Base-by-base conservation (phyloP, 2,329 filamentous ascomycete species). In the Diaporthe velutina region DNA sequence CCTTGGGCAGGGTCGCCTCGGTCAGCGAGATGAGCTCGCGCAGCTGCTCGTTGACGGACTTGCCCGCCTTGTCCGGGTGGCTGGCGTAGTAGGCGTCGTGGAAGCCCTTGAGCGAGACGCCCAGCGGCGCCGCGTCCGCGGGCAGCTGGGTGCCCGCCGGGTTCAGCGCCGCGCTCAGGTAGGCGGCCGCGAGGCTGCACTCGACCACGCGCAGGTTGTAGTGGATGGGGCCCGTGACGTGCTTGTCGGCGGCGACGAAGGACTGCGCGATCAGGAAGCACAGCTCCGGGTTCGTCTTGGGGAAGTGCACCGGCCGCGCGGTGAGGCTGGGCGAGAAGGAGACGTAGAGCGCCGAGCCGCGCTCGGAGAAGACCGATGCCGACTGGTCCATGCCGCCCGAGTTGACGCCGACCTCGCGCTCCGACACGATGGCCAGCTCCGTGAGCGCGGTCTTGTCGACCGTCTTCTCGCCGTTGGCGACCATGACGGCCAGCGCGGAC, bases 361-460 rank as follows among this genome's bases (percentile, higher is more conserved):
- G 92, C 80, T 95, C 90, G 0, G 95, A 96, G 84, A 99, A 97
- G 77, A 99, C 96, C 0, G 96, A 98, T 45, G 97, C 97, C 19
- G 95, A 93, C 86, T 99, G 97, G 81, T 99, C 97, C 97, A 99
- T 98, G 73, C 96, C 97, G 83, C 97, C 97, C 7, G 95, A 97
- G 85, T 98, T 98, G 79, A 99, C 97, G 70, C 97, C 97, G 5
- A 98, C 97, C 22, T 94, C 93, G 73, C 97, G 92, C 86, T 99
- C 97, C 60, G 95, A 98, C 50, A 98, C 95, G 78, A 99, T 96
- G 30, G 97, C 96, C 70, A 98, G 89, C 85, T 98, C 96, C 1
- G 96, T 94, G 57, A 99, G 86, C 83, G 97, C 94, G 78, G 93
- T 97, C 89, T 98, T 98, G 83, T 98, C 93, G 35, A 99, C 92